Evolutionary conservation across 2,329 filamentous ascomycete species (phyloP).

Genomic region (Ramichloridium luteum): DNA sequence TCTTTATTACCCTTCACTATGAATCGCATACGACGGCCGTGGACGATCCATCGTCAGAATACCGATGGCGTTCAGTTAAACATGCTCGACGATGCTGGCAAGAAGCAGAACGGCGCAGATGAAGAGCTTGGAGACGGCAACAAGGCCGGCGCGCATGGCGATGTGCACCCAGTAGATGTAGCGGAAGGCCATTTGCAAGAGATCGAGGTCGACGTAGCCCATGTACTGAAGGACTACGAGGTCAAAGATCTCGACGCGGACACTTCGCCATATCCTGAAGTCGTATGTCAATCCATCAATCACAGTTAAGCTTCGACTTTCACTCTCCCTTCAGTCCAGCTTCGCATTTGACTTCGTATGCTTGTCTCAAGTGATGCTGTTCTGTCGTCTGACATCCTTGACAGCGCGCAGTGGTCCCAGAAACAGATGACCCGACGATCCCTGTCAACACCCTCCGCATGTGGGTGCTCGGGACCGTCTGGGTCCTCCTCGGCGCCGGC

Average conservation of each 20-base stretch:
- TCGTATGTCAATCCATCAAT: conserved; percentile 1
- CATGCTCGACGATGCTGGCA: conserved; percentile 11
- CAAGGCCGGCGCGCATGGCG: conserved; percentile 9
- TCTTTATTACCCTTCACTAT: no score
- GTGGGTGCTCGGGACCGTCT: conserved; percentile 35
- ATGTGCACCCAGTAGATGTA: conserved; percentile 10
- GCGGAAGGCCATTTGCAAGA: conserved; percentile 20
- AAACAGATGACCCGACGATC: conserved; percentile 49
- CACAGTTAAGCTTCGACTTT: conserved; percentile 33
- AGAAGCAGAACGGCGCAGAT: conserved; percentile 8
- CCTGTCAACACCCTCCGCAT: conserved; percentile 50
- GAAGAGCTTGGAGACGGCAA: conserved; percentile 8
- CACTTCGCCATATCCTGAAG: conserved; percentile 51
- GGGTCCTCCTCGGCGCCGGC: conserved; percentile 32
- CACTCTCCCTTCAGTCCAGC: no score
- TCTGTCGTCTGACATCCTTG: no score
- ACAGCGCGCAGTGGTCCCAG: conserved; percentile 51
- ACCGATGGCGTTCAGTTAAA: conserved; percentile 19
- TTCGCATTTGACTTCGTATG: no score
- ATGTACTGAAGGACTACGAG: conserved; percentile 37
- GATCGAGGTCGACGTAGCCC: conserved; percentile 26
- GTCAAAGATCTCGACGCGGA: conserved; percentile 17
- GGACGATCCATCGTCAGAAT: conserved; percentile 14
- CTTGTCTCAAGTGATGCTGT: no score
- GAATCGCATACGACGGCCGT: conserved; percentile 18